phyloP scores from a whole-genome alignment of 306 rosid genomes.

The Lathyrus aphaca region DNA sequence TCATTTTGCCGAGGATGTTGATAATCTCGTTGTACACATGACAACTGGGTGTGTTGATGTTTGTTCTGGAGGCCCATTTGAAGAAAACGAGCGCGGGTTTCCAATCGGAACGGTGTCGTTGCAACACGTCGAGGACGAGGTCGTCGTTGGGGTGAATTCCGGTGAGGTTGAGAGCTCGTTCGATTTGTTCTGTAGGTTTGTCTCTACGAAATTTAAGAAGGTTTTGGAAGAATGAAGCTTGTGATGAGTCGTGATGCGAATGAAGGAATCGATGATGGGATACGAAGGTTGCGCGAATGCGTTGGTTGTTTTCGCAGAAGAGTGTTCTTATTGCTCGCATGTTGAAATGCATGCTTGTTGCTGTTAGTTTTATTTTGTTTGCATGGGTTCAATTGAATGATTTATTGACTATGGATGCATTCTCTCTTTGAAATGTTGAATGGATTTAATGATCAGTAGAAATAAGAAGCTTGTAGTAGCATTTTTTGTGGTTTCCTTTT shows the following conservation, averaged over 20 bases:
- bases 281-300: constrained; percentile 15
- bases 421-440: too few species aligned
- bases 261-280: constrained; percentile 32
- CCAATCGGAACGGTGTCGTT: constrained; percentile 76
- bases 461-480: too few species aligned
- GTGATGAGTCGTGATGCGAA: constrained; percentile 32
- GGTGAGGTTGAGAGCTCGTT: constrained; percentile 59
- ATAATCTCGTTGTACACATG: constrained; percentile 59
- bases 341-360: background rate
- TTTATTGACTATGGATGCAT: background rate
- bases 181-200: constrained; percentile 55
- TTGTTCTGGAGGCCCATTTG: constrained; percentile 60
- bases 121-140: constrained; percentile 64
- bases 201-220: constrained; percentile 65
- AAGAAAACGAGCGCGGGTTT: constrained; percentile 62
- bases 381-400: background rate
- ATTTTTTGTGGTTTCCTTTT: too few species aligned
- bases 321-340: constrained; percentile 30
- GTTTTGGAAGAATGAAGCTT: constrained; percentile 54
- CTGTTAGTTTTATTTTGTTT: background rate
- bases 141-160: constrained; percentile 46
- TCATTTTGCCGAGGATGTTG: constrained; percentile 62
- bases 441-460: too few species aligned
- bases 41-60: constrained; percentile 46
- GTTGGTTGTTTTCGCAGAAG: constrained; percentile 37